phyloP scores from a whole-genome alignment of 2,329 filamentous ascomycete genomes.

The Epichloe baconii region DNA sequence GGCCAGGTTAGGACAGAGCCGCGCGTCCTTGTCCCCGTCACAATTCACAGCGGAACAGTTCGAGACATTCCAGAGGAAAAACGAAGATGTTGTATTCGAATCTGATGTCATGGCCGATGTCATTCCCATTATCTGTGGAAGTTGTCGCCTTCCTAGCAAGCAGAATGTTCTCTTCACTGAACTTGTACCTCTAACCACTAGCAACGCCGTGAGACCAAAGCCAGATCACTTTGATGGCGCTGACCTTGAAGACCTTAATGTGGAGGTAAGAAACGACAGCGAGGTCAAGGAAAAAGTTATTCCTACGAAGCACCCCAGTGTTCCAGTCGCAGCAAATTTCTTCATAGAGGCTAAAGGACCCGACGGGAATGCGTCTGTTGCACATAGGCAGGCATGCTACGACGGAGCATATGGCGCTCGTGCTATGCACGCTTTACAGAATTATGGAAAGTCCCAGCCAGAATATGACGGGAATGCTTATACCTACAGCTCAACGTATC shows the following conservation, averaged over 20 bases:
- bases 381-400: conserved; percentile 19
- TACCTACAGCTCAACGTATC: conserved; percentile 24
- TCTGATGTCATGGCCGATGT: background rate
- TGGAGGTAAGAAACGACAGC: background rate
- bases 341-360: conserved; percentile 25
- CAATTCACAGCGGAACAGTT: background rate
- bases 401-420: conserved; percentile 22
- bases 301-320: conserved; percentile 18
- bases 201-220: conserved; percentile 14
- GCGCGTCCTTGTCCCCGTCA: background rate
- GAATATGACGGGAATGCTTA: conserved; percentile 23
- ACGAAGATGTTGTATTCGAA: background rate
- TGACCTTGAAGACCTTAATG: background rate
- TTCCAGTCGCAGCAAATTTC: conserved; percentile 24
- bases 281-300: conserved; percentile 9
- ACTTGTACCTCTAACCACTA: conserved; percentile 22
- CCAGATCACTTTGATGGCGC: conserved; percentile 1
- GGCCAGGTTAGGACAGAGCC: background rate
- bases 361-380: conserved; percentile 13
- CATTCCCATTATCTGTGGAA: conserved; percentile 9
- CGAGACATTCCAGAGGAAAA: background rate
- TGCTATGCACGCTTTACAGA: conserved; percentile 22
- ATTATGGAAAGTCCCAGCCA: conserved; percentile 14
- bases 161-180: conserved; percentile 9
- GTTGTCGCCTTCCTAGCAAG: conserved; percentile 9